These are phyloP conservation scores for Peronosclerospora sorghi DNA, from an alignment of 352 stramenopile species.

Conservation along the genomic window DNA sequence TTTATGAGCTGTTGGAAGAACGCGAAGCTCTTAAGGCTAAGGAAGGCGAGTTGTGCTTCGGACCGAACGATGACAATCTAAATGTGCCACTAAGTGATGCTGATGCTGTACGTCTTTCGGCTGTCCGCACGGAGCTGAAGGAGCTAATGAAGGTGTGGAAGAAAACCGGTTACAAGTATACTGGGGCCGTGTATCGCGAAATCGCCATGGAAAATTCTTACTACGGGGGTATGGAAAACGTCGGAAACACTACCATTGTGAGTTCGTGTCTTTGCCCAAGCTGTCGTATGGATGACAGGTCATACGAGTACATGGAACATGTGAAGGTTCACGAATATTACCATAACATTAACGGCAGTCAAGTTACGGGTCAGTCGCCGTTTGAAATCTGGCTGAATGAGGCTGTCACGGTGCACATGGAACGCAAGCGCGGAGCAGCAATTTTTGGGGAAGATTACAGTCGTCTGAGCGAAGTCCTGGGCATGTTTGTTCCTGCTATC, in stretches of 20 bases:
- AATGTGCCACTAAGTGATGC: conserved; percentile 31
- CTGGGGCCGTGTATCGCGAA: conserved; percentile 63
- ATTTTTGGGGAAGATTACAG: conserved; percentile 69
- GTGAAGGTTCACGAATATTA: conserved; percentile 81
- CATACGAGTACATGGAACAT: conserved; percentile 77
- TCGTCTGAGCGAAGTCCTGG: conserved; percentile 56
- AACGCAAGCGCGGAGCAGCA: conserved; percentile 45
- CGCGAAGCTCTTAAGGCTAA: conserved; percentile 60
- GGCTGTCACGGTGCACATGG: conserved; percentile 72
- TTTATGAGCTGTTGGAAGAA: conserved; percentile 56
- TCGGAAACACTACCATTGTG: conserved; percentile 75
- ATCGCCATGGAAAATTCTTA: conserved; percentile 81
- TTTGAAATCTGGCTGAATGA: conserved; percentile 81
- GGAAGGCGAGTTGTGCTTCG: conserved; percentile 40
- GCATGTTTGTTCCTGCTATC: conserved; percentile 66
- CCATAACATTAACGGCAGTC: conserved; percentile 74
- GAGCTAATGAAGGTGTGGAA: conserved; percentile 52
- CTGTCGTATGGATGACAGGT: conserved; percentile 63
- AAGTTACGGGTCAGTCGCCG: conserved; percentile 68
- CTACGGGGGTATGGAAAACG: conserved; percentile 76
- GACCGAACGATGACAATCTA: conserved; percentile 38
- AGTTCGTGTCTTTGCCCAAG: conserved; percentile 60
- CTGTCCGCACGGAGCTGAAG: conserved; percentile 47
- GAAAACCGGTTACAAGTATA: conserved; percentile 81
- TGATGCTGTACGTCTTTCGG: conserved; percentile 33